Evolutionary conservation across 768 basidiomycete species (phyloP), one percentile per base, ranked within the genome.

Genomic region (Leucogyrophana mollusca): DNA sequence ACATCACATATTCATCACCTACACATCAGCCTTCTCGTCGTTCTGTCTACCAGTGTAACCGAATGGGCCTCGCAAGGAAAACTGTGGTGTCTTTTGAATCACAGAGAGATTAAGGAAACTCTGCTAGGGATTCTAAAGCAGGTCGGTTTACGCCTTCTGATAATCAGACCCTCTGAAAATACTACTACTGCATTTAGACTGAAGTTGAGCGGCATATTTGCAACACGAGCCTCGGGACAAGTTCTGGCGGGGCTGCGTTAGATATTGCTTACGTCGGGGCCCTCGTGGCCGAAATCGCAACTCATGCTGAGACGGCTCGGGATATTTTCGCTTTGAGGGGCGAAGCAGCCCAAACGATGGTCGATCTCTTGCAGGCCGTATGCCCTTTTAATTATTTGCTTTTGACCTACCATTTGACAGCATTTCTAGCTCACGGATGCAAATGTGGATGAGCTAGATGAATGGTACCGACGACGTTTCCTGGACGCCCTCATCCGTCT

Each of bases 401-500:
- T 16, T 37, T 30, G 7, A 13, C 27, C 7, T 30, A 30, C 27
- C 13, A 30, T 30, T 30, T 6, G 6, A 30, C 27, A 13, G 27
- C 7, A 30, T 30, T 13, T n/a, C 32, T 21, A 21, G 4, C 21
- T 11, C 13, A 9, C 22, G 61, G 62, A 32, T 66, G 25, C 63
- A 56, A 59, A 27, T 61, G 52, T 37, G 0, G 36, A 47, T 11
- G 40, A 51, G 22, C 38, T 65, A 11, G 52, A 61, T 25, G 43
- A 25, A 17, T 61, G 58, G 61, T 64, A 64, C 46, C 56, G 50
- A 40, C 61, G 54, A 16, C 48, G 60, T 17, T 64, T 61, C 47
- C 25, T 64, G 43, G 61, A 66, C 20, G 53, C 58, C 16, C 54
- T 66, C 10, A 50, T 65, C 11, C 52, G 59, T 30, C 43, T 68